A percentile compares a stretch with the other conserved stretches of the same genome.
phyloP scores from a whole-genome alignment of 371 early-diverging fungal genomes.

The Zancudomyces culisetae region DNA sequence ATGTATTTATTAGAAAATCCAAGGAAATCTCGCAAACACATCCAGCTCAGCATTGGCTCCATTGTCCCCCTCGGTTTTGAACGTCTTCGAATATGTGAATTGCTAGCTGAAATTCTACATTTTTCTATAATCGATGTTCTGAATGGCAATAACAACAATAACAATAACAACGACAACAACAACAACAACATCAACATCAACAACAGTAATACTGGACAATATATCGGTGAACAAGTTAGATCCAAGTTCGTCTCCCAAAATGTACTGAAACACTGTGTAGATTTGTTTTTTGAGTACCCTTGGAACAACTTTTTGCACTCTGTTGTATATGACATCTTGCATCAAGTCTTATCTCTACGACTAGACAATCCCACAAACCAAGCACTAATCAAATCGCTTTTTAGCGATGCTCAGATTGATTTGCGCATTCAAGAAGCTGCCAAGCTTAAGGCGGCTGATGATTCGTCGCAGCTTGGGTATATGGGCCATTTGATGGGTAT shows the following conservation, averaged over 20 bases:
- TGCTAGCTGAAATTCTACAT: constrained; percentile 85
- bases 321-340: constrained; percentile 86
- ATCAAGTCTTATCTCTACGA: constrained; percentile 78
- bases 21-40: constrained; percentile 9
- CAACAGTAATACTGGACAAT: constrained; percentile 6
- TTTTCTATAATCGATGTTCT: constrained; percentile 62
- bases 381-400: constrained; percentile 49
- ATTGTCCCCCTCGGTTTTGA: constrained; percentile 72
- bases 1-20: constrained; percentile 15
- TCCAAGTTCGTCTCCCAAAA: constrained; percentile 37
- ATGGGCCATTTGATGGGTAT: constrained; percentile 96
- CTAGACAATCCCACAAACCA: constrained; percentile 40
- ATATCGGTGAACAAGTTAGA: constrained; percentile 49
- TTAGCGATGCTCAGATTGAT: constrained; percentile 62
- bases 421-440: constrained; percentile 59
- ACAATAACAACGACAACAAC: constrained; percentile 1
- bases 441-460: constrained; percentile 39
- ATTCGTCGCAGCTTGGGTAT: constrained; percentile 62
- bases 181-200: constrained; percentile 1
- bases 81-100: constrained; percentile 78
- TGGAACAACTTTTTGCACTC: constrained; percentile 93
- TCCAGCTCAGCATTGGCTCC: constrained; percentile 14
- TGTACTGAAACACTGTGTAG: constrained; percentile 32
- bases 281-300: constrained; percentile 68
- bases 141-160: constrained; percentile 17